These are phyloP conservation scores for Wickerhamomyces bisporus DNA, from an alignment of 805 yeast genomes.

Conservation along the genomic window DNA sequence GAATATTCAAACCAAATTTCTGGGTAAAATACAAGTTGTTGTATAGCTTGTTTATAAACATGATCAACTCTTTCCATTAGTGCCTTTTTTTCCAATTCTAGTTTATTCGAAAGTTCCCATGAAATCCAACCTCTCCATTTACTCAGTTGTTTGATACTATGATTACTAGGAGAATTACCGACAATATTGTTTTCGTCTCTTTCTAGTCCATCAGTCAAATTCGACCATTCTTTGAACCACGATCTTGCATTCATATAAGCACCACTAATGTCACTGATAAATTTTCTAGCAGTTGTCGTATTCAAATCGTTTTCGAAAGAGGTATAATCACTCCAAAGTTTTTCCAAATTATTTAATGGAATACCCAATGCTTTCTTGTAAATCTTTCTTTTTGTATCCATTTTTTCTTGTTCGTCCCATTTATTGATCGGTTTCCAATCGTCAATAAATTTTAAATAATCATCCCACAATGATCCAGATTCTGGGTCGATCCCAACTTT, in stretches of 20 bases:
- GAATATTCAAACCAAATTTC: conserved; percentile 71
- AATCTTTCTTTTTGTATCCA: conserved; percentile 68
- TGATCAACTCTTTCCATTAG: conserved; percentile 57
- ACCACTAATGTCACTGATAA: conserved; percentile 75
- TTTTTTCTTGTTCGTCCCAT: conserved; percentile 82
- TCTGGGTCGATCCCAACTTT: conserved; percentile 75
- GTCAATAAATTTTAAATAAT: conserved; percentile 73
- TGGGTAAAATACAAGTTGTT: conserved; percentile 57
- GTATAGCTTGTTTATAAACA: conserved; percentile 67
- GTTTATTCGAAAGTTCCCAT: conserved; percentile 71
- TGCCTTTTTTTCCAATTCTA: conserved; percentile 48
- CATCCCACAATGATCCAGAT: conserved; percentile 72
- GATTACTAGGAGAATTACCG: conserved; percentile 9
- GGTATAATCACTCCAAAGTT: conserved; percentile 75
- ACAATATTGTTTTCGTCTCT: conserved; percentile 28
- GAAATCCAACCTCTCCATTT: conserved; percentile 72
- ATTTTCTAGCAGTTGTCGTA: conserved; percentile 74
- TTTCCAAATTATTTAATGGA: conserved; percentile 75
- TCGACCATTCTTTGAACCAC: conserved; percentile 63
- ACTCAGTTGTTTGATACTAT: conserved; percentile 33
- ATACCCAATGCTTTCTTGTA: conserved; percentile 64
- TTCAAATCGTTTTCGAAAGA: conserved; percentile 78
- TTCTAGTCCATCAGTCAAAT: conserved; percentile 47
- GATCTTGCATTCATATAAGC: conserved; percentile 86
- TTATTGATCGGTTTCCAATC: conserved; percentile 72